Base-by-base conservation (phyloP, 208 protist species). In the Borovskyia barvae region DNA sequence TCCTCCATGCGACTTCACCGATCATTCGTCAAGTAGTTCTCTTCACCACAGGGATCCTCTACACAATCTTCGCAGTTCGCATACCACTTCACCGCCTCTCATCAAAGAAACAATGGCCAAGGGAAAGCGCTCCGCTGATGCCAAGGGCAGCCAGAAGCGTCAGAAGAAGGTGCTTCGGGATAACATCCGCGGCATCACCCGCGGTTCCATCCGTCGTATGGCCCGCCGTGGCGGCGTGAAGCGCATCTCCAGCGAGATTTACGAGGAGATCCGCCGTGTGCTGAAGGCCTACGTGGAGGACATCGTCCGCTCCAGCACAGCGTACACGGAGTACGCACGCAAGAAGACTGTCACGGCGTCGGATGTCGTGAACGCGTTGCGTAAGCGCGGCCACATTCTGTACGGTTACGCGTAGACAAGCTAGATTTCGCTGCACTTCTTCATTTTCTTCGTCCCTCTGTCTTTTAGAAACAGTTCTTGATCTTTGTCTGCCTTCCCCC, bases 151-250 rank as follows among this genome's bases (percentile, higher is more conserved):
- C 66, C 73, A 81, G 75, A 92, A 90, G 76, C 80, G 82, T 64
- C 82, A 88, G 70, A 90, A 90, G 71, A 91, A 92, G 76, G 78
- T 87, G 49, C 69, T 92, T 29, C 82, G 88, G 72, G 88, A 94
- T 66, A 89, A 87, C 75, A 88, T 94, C 47, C 77, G 72, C 58
- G 85, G 82, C 71, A 90, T 93, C 72, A 92, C 82, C 28, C 82
- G 82, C 53, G 87, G 84, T 54, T 85, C 86, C 39, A 92, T 96
- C 57, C 82, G 88, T 73, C 83, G 92, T 73, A 73, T 97, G 41
- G 92, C 92, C 46, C 83, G 92, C 74, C 78, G 92, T 74, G 92
- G 92, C 62, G 92, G 92, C 68, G 88, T 96, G 63, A 95, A 95
- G 73, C 84, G 92, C 68, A 96, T 97, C 77, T 81, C 72, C 33